phyloP scores from a whole-genome alignment of 345 rosid genomes.

The Dipteronia dyeriana region DNA sequence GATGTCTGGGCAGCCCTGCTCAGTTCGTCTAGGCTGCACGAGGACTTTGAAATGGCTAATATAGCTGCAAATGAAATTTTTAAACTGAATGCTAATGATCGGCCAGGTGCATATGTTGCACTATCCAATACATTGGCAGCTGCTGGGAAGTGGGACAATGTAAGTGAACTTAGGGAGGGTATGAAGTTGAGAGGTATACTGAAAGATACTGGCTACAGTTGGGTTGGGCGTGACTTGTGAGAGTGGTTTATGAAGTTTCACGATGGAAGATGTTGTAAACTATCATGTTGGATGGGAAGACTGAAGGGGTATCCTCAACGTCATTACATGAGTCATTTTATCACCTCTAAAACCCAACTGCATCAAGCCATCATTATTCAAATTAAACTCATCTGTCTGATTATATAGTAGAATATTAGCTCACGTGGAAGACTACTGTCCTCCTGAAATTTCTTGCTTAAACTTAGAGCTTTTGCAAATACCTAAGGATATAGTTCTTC shows the following conservation, averaged over 20 bases:
- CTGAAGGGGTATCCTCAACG: neutral
- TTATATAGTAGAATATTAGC: no score
- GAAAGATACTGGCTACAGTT: slow-evolving; percentile 69
- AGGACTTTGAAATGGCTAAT: slow-evolving; percentile 60
- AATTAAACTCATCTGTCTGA: no score
- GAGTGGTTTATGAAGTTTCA: slow-evolving; percentile 22
- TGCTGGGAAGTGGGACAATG: slow-evolving; percentile 81
- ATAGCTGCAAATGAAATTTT: slow-evolving; percentile 76
- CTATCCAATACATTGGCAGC: slow-evolving; percentile 82
- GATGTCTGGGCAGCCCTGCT: slow-evolving; percentile 96
- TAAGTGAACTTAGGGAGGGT: slow-evolving; percentile 59
- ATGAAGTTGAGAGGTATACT: slow-evolving; percentile 71
- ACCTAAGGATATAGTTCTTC: no score
- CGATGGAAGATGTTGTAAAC: neutral
- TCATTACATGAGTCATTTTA: neutral
- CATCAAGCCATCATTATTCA: neutral
- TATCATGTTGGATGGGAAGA: neutral
- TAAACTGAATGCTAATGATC: slow-evolving; percentile 56
- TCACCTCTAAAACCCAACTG: neutral
- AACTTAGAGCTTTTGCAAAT: no score
- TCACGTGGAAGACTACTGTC: no score
- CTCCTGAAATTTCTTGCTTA: no score
- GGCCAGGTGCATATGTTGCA: slow-evolving; percentile 90
- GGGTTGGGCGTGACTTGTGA: slow-evolving; percentile 51
- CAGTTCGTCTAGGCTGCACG: slow-evolving; percentile 73